phyloP scores from a whole-genome alignment of 2,329 filamentous ascomycete genomes.

The Aspergillus pseudonomiae region DNA sequence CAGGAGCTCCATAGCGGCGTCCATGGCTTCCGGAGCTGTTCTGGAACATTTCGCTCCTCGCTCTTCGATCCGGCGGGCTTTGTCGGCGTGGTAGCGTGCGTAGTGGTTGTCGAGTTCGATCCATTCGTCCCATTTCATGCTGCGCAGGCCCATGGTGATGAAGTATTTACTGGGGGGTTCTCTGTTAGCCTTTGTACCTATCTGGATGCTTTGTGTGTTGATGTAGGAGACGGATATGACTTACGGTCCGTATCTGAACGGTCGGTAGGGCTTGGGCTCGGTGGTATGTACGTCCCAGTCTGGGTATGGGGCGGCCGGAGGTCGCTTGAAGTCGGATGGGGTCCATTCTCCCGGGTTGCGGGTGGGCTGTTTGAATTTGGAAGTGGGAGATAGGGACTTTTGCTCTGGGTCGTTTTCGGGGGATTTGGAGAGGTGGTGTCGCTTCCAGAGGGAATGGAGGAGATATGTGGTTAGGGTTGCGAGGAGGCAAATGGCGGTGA shows the following conservation, averaged over 20 bases:
- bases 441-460: constrained; percentile 5
- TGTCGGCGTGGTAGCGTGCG: constrained; percentile 71
- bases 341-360: constrained; percentile 59
- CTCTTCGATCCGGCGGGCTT: constrained; percentile 67
- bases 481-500: constrained; percentile 35
- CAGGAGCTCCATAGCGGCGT: constrained; percentile 73
- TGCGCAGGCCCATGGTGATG: constrained; percentile 76
- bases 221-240: constrained; percentile 16
- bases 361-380: constrained; percentile 37
- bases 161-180: constrained; percentile 60
- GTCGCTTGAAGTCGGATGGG: constrained; percentile 62
- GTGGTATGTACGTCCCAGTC: constrained; percentile 70
- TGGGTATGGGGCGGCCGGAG: constrained; percentile 63
- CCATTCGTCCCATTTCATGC: constrained; percentile 72
- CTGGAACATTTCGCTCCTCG: constrained; percentile 68
- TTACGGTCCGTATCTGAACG: constrained; percentile 73
- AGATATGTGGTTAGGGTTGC: constrained; percentile 36
- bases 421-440: not conserved
- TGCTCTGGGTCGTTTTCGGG: constrained; percentile 45
- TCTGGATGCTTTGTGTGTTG: not conserved
- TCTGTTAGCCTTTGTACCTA: not conserved
- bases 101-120: constrained; percentile 83
- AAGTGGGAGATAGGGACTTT: constrained; percentile 26
- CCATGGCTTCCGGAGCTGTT: constrained; percentile 70
- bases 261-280: constrained; percentile 74